These are phyloP conservation scores for Chlorella sp. DNA, from an alignment of 139 green algal species.

Conservation along the genomic window DNA sequence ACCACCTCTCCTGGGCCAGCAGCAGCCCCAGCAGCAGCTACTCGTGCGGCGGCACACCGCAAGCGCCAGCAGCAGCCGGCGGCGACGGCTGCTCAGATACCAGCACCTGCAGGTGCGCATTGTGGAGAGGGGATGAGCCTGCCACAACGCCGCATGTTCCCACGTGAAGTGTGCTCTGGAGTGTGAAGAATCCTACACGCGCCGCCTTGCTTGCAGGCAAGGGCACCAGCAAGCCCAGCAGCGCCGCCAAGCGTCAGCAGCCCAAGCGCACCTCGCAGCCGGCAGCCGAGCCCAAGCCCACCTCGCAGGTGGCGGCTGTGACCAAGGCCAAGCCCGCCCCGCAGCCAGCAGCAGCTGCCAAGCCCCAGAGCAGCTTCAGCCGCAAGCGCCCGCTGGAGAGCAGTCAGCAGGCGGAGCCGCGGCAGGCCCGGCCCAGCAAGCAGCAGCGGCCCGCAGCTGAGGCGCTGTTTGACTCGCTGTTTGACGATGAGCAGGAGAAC, in stretches of 20 bases:
- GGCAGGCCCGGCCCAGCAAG: background rate
- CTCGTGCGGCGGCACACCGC: background rate
- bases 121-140: too few relatives aligned
- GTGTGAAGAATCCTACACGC: too few relatives aligned
- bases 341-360: background rate
- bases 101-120: background rate
- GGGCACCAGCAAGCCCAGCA: background rate
- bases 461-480: constrained; percentile 29
- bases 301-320: too few relatives aligned
- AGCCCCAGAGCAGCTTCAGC: background rate
- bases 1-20: constrained; percentile 7
- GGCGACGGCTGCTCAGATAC: too few relatives aligned
- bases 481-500: background rate
- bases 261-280: too few relatives aligned
- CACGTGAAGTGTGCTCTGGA: too few relatives aligned
- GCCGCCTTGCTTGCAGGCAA: background rate
- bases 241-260: background rate
- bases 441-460: constrained; percentile 2
- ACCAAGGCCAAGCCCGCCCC: background rate
- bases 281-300: too few relatives aligned
- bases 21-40: background rate
- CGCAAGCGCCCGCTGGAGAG: constrained; percentile 14
- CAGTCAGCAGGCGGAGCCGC: background rate
- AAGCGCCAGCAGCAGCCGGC: background rate
- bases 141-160: too few relatives aligned